Evolutionary conservation across 176 grass and related monocot species (phyloP), one percentile per base, ranked within the genome.

Genomic region (Tuctoria greenei): DNA sequence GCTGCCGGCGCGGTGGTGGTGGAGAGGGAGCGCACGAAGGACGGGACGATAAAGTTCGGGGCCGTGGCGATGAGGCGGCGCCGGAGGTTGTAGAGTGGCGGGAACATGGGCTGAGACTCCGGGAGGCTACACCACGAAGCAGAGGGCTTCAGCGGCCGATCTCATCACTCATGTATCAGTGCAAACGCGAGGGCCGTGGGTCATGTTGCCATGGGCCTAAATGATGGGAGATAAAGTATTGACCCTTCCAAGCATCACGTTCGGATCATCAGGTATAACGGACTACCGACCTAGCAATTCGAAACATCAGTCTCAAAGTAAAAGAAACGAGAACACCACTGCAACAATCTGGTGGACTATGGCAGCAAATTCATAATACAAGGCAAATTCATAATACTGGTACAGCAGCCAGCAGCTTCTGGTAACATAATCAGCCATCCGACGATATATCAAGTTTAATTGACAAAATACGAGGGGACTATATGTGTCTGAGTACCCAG

Each of bases 71-170:
- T 24, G 47, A 42, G 73, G 51, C 24, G 34, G 63, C 74, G 73
- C 67, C 68, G 67, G 41, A 82, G 42, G 36, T 26, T 36, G 41
- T 10, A 36, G 60, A 72, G 61, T 50, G 49, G 60, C 18, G 23
- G 41, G 67, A 26, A 61, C 85, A 82, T 87, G 76, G 41, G 31
- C 50, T 55, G 7, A 8, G 45, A 8, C 28, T 63, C 42, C 31
- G 31, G 31, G 55, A 7, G 36, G n/a, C 36, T n/a, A 9, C 43
- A 12, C 27, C 38, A 4, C 16, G 10, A 5, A 17, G 37, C 27
- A 14, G 8, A 26, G 10, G 10, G 10, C 27, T 67, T 40, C 67
- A n/a, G n/a, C n/a, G n/a, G 55, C 43, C 43, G 67, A n/a, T 27
- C 41, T 15, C 31, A 31, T 68, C 43, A 45, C 11, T 45, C 43